Evolutionary conservation across 129 eudicot species (phyloP).

Genomic region (Arctium minus): DNA sequence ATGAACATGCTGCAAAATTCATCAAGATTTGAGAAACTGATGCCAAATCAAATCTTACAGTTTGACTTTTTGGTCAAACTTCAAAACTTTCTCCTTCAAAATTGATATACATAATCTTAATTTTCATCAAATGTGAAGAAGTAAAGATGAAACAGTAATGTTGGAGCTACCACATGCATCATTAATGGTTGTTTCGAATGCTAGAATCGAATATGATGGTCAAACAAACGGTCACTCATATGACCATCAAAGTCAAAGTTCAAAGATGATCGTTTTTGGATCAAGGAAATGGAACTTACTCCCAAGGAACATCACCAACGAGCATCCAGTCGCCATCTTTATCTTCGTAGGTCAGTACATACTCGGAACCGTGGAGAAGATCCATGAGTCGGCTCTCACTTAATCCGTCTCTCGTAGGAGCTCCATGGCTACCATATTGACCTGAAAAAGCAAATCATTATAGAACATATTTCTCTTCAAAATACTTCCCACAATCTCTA

Average conservation of each 20-base stretch:
- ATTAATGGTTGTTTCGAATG: not conserved
- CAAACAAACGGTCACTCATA: not conserved
- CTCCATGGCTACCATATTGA: conserved; percentile 48
- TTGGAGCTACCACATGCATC: not conserved
- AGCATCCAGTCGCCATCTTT: conserved; percentile 81
- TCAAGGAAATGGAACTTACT: conserved; percentile 41
- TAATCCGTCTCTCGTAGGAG: conserved; percentile 41
- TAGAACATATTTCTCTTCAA: not conserved
- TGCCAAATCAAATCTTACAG: not conserved
- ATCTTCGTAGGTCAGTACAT: conserved; percentile 69
- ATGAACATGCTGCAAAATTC: conserved; percentile 55
- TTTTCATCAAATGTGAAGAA: not conserved
- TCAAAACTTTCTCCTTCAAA: not conserved
- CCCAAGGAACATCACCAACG: conserved; percentile 84
- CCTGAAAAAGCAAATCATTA: conserved; percentile 27
- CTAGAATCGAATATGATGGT: not conserved
- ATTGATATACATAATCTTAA: not conserved
- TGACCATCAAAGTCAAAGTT: not conserved
- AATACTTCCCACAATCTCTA: not conserved
- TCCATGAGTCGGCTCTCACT: conserved; percentile 52
- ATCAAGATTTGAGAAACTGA: not conserved
- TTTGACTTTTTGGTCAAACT: not conserved
- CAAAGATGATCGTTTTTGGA: not conserved
- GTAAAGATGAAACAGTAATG: not conserved
- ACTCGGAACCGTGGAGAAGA: conserved; percentile 54